phyloP scores from a whole-genome alignment of 108 stramenopile genomes.

The Skeletonema menzelii region DNA sequence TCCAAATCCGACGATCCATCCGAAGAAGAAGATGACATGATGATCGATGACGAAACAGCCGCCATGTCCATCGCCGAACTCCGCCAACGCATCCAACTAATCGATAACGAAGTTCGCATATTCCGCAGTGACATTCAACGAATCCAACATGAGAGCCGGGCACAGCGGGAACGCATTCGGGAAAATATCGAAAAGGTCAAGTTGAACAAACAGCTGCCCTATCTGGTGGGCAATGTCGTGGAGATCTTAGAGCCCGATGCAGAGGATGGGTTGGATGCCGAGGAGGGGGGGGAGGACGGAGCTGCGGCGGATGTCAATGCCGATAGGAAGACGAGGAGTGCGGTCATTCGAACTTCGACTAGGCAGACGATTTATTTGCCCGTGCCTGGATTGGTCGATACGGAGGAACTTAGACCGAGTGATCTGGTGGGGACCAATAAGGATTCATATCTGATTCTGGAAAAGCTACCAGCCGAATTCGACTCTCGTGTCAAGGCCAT shows the following conservation, averaged over 20 bases:
- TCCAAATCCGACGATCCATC: conserved; percentile 44
- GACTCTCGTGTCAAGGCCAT: conserved; percentile 98
- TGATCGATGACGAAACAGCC: conserved; percentile 83
- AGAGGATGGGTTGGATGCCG: conserved; percentile 88
- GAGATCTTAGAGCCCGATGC: conserved; percentile 92
- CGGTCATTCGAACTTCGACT: conserved; percentile 88
- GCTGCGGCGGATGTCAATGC: conserved; percentile 74
- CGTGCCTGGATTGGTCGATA: conserved; percentile 96
- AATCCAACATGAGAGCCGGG: conserved; percentile 91
- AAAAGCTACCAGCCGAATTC: conserved; percentile 99
- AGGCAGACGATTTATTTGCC: conserved; percentile 98
- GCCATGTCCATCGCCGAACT: conserved; percentile 91
- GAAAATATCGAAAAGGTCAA: conserved; percentile 99
- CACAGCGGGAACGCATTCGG: conserved; percentile 92
- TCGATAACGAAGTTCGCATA: conserved; percentile 97
- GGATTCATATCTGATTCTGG: conserved; percentile 98
- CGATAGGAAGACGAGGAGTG: conserved; percentile 75
- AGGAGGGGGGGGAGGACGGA: conserved; percentile 70
- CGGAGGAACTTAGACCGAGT: conserved; percentile 93
- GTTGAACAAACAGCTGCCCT: conserved; percentile 99
- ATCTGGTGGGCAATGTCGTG: conserved; percentile 98
- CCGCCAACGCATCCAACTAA: conserved; percentile 93
- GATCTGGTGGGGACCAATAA: conserved; percentile 99
- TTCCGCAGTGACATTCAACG: conserved; percentile 96
- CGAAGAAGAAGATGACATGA: conserved; percentile 20